Conservation (phyloP, 768 basidiomycete species). For the Megacollybia marginata region DNA sequence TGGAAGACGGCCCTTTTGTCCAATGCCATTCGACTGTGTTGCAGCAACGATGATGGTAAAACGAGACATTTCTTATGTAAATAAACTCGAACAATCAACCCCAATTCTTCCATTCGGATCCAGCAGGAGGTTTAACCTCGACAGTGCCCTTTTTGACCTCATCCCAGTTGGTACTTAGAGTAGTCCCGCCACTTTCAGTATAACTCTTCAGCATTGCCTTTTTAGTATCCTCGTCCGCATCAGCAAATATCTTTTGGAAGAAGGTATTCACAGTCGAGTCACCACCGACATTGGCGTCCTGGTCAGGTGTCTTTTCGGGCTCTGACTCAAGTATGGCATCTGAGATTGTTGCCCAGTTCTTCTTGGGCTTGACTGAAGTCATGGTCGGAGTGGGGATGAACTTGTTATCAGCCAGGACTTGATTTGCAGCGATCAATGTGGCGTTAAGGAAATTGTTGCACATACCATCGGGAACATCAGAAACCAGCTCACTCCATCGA, state of each 20-base stretch:
- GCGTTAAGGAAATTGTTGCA: slow-evolving; percentile 6
- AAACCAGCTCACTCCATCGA: slow-evolving; percentile 70
- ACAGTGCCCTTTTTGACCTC: slow-evolving; percentile 69
- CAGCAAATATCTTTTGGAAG: slow-evolving; percentile 87
- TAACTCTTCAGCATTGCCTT: slow-evolving; percentile 99
- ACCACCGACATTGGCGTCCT: slow-evolving; percentile 88
- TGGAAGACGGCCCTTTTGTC: slow-evolving; percentile 65
- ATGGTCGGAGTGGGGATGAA: slow-evolving; percentile 22
- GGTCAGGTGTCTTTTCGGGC: slow-evolving; percentile 58
- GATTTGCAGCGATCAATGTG: neutral
- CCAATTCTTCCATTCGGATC: slow-evolving; percentile 84
- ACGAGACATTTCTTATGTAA: slow-evolving; percentile 39
- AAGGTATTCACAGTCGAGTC: slow-evolving; percentile 81
- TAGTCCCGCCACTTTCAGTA: slow-evolving; percentile 90
- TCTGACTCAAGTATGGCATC: slow-evolving; percentile 57
- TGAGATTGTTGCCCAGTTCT: slow-evolving; percentile 91
- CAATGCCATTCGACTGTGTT: slow-evolving; percentile 83
- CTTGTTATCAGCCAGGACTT: slow-evolving; percentile 21
- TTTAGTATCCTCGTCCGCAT: slow-evolving; percentile 86
- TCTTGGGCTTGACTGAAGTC: slow-evolving; percentile 39
- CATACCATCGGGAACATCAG: slow-evolving; percentile 73
- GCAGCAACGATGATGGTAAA: slow-evolving; percentile 94
- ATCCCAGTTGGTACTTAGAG: slow-evolving; percentile 93
- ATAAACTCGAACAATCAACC: slow-evolving; percentile 23
- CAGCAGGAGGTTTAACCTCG: slow-evolving; percentile 76